phyloP scores from a whole-genome alignment of 495 filamentous ascomycete species.

The Lasiosphaeria hispida region DNA sequence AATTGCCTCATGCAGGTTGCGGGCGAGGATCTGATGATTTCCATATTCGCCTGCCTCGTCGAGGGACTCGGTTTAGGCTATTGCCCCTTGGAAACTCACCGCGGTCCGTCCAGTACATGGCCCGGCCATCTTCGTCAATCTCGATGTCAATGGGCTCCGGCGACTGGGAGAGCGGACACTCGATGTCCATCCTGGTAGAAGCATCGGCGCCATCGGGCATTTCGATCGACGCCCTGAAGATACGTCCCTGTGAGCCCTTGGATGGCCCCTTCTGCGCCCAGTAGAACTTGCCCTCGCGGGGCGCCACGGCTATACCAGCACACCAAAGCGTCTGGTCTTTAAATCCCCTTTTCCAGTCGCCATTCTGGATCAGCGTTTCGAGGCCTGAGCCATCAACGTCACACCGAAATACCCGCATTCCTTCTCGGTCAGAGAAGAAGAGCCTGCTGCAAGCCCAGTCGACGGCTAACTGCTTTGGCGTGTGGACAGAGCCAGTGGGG shows the following conservation, averaged over 20 bases:
- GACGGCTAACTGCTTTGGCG: conserved; percentile 53
- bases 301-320: conserved; percentile 50
- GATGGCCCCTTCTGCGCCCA: conserved; percentile 58
- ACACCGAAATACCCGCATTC: conserved; percentile 46
- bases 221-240: conserved; percentile 42
- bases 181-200: conserved; percentile 37
- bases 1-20: conserved; percentile 51
- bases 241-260: conserved; percentile 45
- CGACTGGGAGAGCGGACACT: conserved; percentile 39
- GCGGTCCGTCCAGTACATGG: conserved; percentile 56
- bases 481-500: conserved; percentile 41
- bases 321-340: conserved; percentile 47
- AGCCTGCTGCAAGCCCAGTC: conserved; percentile 29
- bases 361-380: conserved; percentile 42
- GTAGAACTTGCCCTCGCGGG: conserved; percentile 42
- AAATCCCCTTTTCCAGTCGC: conserved; percentile 22
- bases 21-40: conserved; percentile 23
- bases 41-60: conserved; percentile 14
- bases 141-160: conserved; percentile 58
- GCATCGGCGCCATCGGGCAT: conserved; percentile 29
- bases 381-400: conserved; percentile 46
- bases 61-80: conserved; percentile 38
- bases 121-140: conserved; percentile 37
- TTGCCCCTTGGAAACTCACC: conserved; percentile 52
- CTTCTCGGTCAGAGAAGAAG: conserved; percentile 58